Percentiles rank a stretch among this genome's conserved stretches.
phyloP scores from a whole-genome alignment of 306 rosid genomes.

The Glycine latifolia region DNA sequence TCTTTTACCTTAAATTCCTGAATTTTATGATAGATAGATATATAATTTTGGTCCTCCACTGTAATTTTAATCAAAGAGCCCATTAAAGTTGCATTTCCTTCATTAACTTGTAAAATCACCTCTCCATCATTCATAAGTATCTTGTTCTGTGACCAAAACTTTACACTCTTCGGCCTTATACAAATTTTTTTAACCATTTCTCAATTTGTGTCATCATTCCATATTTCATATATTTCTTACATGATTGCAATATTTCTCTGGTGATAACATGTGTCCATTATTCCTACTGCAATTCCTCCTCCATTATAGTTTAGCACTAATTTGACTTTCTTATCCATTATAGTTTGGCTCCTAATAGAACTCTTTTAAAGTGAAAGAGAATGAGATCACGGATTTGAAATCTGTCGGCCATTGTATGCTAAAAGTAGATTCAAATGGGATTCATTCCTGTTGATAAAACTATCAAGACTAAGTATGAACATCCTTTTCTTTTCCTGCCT shows the following conservation, averaged over 20 bases:
- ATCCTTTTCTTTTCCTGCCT: neutral
- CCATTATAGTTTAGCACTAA: conserved; percentile 1
- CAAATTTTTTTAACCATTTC: neutral
- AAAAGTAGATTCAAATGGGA: neutral
- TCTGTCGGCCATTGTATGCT: neutral
- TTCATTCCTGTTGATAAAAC: neutral
- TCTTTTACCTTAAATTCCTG: neutral
- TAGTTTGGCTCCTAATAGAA: conserved; percentile 20
- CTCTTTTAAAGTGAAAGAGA: neutral
- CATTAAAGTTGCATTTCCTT: neutral
- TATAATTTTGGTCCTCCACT: neutral
- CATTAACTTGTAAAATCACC: neutral
- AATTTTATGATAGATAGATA: neutral
- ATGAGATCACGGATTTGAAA: conserved; percentile 14
- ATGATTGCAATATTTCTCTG: conserved; percentile 14
- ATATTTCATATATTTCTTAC: conserved; percentile 8
- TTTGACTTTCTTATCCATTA: neutral
- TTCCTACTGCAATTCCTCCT: neutral
- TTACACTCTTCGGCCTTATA: neutral
- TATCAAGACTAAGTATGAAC: neutral
- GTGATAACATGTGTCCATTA: neutral
- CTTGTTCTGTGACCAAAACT: neutral
- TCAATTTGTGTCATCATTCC: too few species aligned
- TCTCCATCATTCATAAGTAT: neutral
- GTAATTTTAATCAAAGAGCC: neutral